phyloP scores from a whole-genome alignment of 225 moss, liverwort and hornwort species.

The Antitrichia curtipendula region DNA sequence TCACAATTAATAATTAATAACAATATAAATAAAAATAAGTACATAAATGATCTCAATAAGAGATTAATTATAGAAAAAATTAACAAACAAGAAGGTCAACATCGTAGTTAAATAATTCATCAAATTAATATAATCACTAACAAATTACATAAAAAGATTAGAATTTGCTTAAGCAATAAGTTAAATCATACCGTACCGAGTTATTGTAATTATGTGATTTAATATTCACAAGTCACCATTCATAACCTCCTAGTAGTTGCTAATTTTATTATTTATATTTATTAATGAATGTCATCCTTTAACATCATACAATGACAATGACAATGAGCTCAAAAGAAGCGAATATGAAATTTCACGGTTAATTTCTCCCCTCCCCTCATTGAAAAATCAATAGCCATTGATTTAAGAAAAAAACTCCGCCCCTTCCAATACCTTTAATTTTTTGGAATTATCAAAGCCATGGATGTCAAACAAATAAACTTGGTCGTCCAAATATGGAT shows the following conservation, averaged over 20 bases:
- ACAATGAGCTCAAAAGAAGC: too few species aligned
- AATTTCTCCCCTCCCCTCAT: too few species aligned
- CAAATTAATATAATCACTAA: not conserved
- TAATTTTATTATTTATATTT: not conserved
- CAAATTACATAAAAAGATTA: accelerated
- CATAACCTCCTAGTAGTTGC: not conserved
- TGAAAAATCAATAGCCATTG: too few species aligned
- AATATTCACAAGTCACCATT: too few species aligned
- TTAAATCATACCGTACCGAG: not conserved
- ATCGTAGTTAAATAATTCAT: not conserved
- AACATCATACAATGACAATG: too few species aligned
- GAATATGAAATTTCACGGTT: too few species aligned
- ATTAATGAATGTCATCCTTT: not conserved
- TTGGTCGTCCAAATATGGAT: too few species aligned
- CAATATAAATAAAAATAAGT: not conserved
- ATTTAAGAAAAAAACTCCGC: too few species aligned
- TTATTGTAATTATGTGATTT: not conserved
- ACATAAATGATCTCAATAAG: not conserved
- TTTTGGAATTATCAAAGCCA: too few species aligned
- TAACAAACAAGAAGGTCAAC: not conserved
- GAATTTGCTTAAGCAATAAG: not conserved
- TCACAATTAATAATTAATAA: not conserved
- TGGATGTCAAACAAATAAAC: too few species aligned
- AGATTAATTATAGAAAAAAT: too few species aligned
- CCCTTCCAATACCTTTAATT: too few species aligned